These are phyloP conservation scores for Lithospermum erythrorhizon DNA, from an alignment of 257 asterid species.

Conservation along the genomic window DNA sequence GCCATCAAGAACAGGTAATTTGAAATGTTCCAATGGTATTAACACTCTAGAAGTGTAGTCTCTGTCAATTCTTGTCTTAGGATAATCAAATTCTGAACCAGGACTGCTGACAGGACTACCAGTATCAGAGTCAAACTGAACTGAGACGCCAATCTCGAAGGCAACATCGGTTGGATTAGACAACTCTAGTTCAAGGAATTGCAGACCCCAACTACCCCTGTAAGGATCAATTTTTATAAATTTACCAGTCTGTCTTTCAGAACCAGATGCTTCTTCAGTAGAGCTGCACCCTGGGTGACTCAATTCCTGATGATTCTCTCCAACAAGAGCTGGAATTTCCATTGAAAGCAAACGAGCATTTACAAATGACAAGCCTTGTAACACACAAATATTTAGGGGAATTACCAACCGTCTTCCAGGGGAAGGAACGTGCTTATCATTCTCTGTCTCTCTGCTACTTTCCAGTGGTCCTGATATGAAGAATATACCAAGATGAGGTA, in stretches of 20 bases:
- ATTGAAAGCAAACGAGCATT: constrained; percentile 92
- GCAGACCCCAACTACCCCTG: constrained; percentile 99
- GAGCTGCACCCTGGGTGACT: constrained; percentile 25
- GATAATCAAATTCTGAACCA: constrained; percentile 43
- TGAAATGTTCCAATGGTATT: constrained; percentile 92
- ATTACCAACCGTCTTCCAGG: constrained; percentile 90
- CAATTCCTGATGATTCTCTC: constrained; percentile 42
- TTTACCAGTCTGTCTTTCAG: constrained; percentile 56
- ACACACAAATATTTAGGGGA: constrained; percentile 77
- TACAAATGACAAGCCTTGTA: constrained; percentile 76
- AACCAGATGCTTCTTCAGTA: constrained; percentile 28
- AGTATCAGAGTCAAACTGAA: constrained; percentile 42
- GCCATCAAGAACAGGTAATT: constrained; percentile 87
- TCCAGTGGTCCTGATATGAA: constrained; percentile 42
- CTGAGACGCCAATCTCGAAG: constrained; percentile 84
- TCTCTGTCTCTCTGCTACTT: constrained; percentile 31
- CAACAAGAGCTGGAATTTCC: constrained; percentile 96
- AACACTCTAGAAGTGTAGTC: constrained; percentile 88
- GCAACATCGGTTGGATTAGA: constrained; percentile 93
- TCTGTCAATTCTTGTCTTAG: constrained; percentile 91
- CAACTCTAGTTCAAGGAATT: constrained; percentile 87
- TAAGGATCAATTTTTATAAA: constrained; percentile 91
- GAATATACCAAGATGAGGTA: constrained; percentile 15
- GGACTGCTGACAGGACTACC: constrained; percentile 22
- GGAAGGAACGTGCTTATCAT: constrained; percentile 38